A percentile compares a stretch with the other conserved stretches of the same genome.
Conservation (phyloP, 192 early-diverging fungal species). For the Coemansia sp. region DNA sequence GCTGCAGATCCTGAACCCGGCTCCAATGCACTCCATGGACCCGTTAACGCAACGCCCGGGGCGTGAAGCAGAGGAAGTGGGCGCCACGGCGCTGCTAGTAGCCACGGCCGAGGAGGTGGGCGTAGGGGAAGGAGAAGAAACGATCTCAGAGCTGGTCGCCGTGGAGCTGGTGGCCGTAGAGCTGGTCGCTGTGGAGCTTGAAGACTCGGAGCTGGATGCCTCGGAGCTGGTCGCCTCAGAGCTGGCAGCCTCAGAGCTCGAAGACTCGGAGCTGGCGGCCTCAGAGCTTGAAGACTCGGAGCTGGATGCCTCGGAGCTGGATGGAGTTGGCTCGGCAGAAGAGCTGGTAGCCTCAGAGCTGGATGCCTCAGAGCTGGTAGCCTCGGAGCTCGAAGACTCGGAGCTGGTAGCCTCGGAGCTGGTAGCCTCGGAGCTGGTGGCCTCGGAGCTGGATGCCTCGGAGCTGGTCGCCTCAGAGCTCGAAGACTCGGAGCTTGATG, state of each 20-base stretch:
- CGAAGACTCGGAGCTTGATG: background rate
- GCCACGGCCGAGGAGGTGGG: background rate
- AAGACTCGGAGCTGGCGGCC: background rate
- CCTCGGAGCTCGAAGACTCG: no score
- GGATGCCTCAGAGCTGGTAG: background rate
- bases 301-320: background rate
- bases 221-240: background rate
- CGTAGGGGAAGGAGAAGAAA: background rate
- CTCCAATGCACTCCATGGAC: background rate
- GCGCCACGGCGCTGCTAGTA: slow-evolving; percentile 2
- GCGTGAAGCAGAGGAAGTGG: background rate
- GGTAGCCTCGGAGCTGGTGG: background rate
- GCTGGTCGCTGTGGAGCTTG: background rate
- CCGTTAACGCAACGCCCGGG: background rate
- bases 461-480: background rate
- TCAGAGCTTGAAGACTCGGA: background rate
- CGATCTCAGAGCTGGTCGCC: background rate
- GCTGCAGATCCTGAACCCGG: background rate
- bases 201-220: background rate
- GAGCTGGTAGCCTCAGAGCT: background rate
- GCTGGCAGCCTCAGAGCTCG: no score
- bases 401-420: background rate
- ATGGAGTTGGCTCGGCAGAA: background rate
- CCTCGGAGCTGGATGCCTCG: background rate
- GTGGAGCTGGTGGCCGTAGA: background rate